Base-by-base conservation (phyloP, 177 flowering plant species). In the Tripterygium wilfordii region DNA sequence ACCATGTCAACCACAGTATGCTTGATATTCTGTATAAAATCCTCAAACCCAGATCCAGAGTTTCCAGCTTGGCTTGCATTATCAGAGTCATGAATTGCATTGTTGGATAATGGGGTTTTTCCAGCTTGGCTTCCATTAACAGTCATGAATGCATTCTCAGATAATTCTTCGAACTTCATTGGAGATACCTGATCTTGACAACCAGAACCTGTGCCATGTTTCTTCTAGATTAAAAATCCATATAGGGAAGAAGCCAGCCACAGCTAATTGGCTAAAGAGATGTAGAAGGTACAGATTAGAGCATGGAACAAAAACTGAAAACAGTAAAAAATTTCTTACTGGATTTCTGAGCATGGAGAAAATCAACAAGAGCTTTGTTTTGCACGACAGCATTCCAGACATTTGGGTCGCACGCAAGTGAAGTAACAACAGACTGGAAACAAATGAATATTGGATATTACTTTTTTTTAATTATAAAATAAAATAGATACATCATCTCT, bases 1-100 rank as follows among this genome's bases (percentile, higher is more conserved):
- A 74, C 64, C 76, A 80, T 60, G 30, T 74, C 70, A 6, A 27
- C 49, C n/a, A 78, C 68, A 16, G 47, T 27, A 24, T 44, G 19
- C 69, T 70, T 80, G 23, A 75, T 16, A 2, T 58, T 65, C 40
- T 65, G 16, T 16, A 82, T 1, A 27, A 69, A 22, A 10, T 49
- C 60, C 36, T 5, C 14, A 21, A 76, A 63, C 3, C 47, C 45
- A 28, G 27, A 44, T 37, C 28, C 56, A 14, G 43, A 27, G 12
- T 37, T 45, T 40, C 41, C 50, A 8, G 55, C 9, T 37, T 60
- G 39, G 7, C 55, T 57, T 16, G 21, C 21, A n/a, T n/a, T n/a
- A n/a, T n/a, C n/a, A n/a, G n/a, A n/a, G n/a, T n/a, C n/a, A n/a
- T n/a, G n/a, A n/a, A n/a, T n/a, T n/a, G n/a, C n/a, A n/a, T n/a